Evolutionary conservation across 768 basidiomycete species (phyloP).

Genomic region (Tricholoma saponaceum): DNA sequence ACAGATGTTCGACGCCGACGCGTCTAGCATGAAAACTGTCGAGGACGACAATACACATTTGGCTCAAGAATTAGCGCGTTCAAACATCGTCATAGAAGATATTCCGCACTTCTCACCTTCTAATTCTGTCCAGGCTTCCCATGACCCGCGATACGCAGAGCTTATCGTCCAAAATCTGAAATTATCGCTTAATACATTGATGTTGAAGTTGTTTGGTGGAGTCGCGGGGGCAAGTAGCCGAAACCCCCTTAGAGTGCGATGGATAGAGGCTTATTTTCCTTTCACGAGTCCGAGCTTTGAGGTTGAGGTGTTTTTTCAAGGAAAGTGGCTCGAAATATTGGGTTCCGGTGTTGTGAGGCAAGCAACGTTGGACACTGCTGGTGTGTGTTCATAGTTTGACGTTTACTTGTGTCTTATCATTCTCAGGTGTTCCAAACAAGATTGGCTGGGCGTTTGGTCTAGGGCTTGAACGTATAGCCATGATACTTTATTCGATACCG

Average conservation of each 20-base stretch:
- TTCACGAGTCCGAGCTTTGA: conserved; percentile 98
- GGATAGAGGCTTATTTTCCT: conserved; percentile 98
- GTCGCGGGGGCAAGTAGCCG: conserved; percentile 43
- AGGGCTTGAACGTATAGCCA: conserved; percentile 94
- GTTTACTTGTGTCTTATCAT: conserved; percentile 19
- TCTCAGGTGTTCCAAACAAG: conserved; percentile 69
- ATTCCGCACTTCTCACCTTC: conserved; percentile 64
- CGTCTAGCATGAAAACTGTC: conserved; percentile 55
- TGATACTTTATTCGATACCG: conserved; percentile 95
- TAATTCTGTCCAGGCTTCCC: conserved; percentile 79
- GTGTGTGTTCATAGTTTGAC: conserved; percentile 42
- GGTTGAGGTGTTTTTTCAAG: conserved; percentile 94
- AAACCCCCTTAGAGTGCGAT: conserved; percentile 82
- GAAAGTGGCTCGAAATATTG: conserved; percentile 95
- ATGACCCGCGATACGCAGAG: conserved; percentile 70
- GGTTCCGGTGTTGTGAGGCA: conserved; percentile 92
- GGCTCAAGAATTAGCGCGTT: conserved; percentile 51
- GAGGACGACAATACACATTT: conserved; percentile 70
- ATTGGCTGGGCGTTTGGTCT: conserved; percentile 98
- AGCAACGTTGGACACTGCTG: conserved; percentile 80
- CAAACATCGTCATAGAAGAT: conserved; percentile 87
- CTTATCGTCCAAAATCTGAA: conserved; percentile 85
- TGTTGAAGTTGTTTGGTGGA: conserved; percentile 77
- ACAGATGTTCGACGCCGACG: conserved; percentile 64
- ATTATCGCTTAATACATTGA: conserved; percentile 80